phyloP scores from a whole-genome alignment of 352 stramenopile genomes.

The Pythium aristosporum region DNA sequence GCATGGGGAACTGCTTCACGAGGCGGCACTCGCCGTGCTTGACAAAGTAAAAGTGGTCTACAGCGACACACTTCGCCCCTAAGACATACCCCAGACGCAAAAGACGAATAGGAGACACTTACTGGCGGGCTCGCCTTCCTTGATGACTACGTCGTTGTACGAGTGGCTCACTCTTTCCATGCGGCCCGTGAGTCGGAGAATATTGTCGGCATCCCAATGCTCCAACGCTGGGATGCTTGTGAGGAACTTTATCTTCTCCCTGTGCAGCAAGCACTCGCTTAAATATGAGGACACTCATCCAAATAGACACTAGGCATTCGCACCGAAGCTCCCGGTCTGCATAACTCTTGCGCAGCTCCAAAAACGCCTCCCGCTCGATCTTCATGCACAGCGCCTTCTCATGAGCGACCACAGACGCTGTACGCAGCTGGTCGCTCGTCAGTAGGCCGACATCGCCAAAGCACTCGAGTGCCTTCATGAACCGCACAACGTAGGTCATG shows the following conservation, averaged over 20 bases:
- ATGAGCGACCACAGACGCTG: slow-evolving; percentile 61
- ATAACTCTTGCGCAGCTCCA: slow-evolving; percentile 57
- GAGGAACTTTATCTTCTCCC: slow-evolving; percentile 69
- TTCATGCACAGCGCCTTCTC: slow-evolving; percentile 73
- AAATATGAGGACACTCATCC: not conserved
- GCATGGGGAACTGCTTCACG: slow-evolving; percentile 45
- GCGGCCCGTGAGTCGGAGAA: slow-evolving; percentile 52
- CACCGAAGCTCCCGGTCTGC: slow-evolving; percentile 55
- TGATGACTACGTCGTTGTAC: slow-evolving; percentile 66
- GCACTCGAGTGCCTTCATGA: slow-evolving; percentile 63
- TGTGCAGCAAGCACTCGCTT: slow-evolving; percentile 11
- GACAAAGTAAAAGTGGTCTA: slow-evolving; percentile 60
- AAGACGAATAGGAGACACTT: not conserved
- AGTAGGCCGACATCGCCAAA: slow-evolving; percentile 72
- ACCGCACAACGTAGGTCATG: slow-evolving; percentile 61
- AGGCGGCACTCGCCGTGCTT: slow-evolving; percentile 64
- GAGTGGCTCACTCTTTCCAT: slow-evolving; percentile 59
- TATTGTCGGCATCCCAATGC: slow-evolving; percentile 64
- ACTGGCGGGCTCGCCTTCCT: slow-evolving; percentile 59
- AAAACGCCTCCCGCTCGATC: slow-evolving; percentile 62
- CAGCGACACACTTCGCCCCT: not conserved
- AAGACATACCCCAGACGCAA: too few species aligned
- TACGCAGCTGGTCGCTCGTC: slow-evolving; percentile 54
- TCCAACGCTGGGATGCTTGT: slow-evolving; percentile 41
- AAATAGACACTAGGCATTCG: not conserved